Conservation (phyloP, 768 basidiomycete genomes). For the Leccinum imitatum region DNA sequence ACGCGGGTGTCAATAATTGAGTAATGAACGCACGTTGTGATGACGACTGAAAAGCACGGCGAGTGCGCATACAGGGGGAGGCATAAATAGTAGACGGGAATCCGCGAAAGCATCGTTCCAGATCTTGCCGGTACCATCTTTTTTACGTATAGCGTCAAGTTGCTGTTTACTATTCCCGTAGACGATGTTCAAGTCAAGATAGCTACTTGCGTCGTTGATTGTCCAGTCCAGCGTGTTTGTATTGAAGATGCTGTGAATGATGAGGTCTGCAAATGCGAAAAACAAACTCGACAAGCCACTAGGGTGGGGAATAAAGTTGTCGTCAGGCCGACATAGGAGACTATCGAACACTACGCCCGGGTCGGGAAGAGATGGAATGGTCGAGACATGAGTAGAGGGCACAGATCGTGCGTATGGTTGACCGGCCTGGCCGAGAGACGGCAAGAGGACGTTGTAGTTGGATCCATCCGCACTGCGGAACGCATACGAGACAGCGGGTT, state of each 20-base stretch:
- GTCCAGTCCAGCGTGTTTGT: slow-evolving; percentile 46
- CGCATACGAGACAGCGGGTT: slow-evolving; percentile 41
- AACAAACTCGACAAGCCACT: slow-evolving; percentile 71
- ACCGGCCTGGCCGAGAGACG: slow-evolving; percentile 57
- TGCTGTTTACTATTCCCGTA: slow-evolving; percentile 60
- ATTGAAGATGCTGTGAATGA: slow-evolving; percentile 74
- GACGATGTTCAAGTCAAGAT: slow-evolving; percentile 72
- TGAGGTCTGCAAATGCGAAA: slow-evolving; percentile 76
- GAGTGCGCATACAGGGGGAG: slow-evolving; percentile 67
- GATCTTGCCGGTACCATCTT: slow-evolving; percentile 68
- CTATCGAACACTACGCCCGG: slow-evolving; percentile 69
- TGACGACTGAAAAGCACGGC: slow-evolving; percentile 69
- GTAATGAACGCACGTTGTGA: slow-evolving; percentile 56
- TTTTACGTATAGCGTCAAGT: slow-evolving; percentile 51
- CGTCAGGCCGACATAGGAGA: slow-evolving; percentile 45
- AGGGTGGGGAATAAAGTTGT: slow-evolving; percentile 52
- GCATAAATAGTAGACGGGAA: slow-evolving; percentile 63
- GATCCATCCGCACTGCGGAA: slow-evolving; percentile 62
- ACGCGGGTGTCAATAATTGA: neutral
- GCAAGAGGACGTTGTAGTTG: slow-evolving; percentile 54
- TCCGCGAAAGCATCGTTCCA: slow-evolving; percentile 73
- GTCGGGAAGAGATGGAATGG: slow-evolving; percentile 56
- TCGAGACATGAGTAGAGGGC: slow-evolving; percentile 43
- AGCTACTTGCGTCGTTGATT: slow-evolving; percentile 66
- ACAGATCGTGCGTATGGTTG: slow-evolving; percentile 71